Conservation (phyloP, 1,284 basidiomycete genomes). For the Austroboletus rostrupii region DNA sequence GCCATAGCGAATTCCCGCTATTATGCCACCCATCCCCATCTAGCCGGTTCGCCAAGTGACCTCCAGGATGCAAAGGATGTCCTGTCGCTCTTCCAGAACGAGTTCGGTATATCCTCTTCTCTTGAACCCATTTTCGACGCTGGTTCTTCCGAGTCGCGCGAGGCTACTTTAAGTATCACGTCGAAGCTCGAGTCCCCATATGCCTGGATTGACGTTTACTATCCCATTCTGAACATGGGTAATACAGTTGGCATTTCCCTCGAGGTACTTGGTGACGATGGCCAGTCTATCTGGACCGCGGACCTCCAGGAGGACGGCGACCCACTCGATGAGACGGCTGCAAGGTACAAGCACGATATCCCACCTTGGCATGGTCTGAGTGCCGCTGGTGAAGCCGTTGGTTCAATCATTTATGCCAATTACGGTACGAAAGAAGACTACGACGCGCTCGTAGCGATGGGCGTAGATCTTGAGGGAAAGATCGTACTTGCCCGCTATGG, state of each 20-base stretch:
- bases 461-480: slow-evolving; percentile 74
- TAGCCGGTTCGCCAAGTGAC: slow-evolving; percentile 67
- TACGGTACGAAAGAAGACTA: slow-evolving; percentile 82
- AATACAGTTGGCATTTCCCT: slow-evolving; percentile 58
- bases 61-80: slow-evolving; percentile 61
- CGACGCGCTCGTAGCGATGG: slow-evolving; percentile 54
- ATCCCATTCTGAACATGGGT: slow-evolving; percentile 73
- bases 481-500: slow-evolving; percentile 88
- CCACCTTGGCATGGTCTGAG: slow-evolving; percentile 73
- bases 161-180: slow-evolving; percentile 55
- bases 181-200: slow-evolving; percentile 43
- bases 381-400: slow-evolving; percentile 59
- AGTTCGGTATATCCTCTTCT: slow-evolving; percentile 48
- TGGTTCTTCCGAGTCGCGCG: slow-evolving; percentile 59
- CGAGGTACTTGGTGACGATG: slow-evolving; percentile 55
- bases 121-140: slow-evolving; percentile 59
- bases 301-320: slow-evolving; percentile 69
- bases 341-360: slow-evolving; percentile 52
- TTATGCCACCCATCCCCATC: slow-evolving; percentile 67
- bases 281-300: slow-evolving; percentile 63
- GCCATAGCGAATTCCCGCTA: slow-evolving; percentile 42
- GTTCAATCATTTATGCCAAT: slow-evolving; percentile 76
- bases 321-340: slow-evolving; percentile 57
- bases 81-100: slow-evolving; percentile 58
- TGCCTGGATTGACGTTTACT: slow-evolving; percentile 82